Conservation (phyloP, 768 basidiomycete species). For the Russula griseocarnosa region DNA sequence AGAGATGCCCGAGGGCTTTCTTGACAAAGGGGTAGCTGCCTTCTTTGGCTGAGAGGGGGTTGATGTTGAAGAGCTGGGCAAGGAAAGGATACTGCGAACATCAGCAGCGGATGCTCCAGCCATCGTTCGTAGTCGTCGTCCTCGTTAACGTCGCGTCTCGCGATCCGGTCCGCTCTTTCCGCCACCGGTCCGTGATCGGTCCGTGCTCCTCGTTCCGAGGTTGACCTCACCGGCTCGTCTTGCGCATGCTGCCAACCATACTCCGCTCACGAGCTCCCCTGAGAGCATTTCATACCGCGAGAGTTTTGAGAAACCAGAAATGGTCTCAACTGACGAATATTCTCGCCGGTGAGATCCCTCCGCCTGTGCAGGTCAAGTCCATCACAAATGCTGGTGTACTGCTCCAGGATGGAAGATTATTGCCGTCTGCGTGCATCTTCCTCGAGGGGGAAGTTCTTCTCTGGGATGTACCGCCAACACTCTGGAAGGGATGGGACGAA, state of each 20-base stretch:
- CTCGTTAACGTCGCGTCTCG: background rate
- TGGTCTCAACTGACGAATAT: slow-evolving; percentile 55
- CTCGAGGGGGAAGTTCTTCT: slow-evolving; percentile 81
- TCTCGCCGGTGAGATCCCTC: slow-evolving; percentile 63
- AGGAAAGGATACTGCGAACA: slow-evolving; percentile 76
- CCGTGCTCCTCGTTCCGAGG: background rate
- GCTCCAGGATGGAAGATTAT: slow-evolving; percentile 71
- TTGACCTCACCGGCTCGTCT: background rate
- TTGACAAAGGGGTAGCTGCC: slow-evolving; percentile 31
- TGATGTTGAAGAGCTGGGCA: slow-evolving; percentile 43
- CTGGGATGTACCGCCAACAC: slow-evolving; percentile 74
- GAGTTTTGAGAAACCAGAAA: slow-evolving; percentile 17
- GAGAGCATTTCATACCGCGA: slow-evolving; percentile 20
- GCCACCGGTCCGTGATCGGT: slow-evolving; percentile 3
- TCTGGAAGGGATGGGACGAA: slow-evolving; percentile 66
- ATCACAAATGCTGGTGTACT: slow-evolving; percentile 61
- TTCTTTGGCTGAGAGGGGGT: slow-evolving; percentile 51
- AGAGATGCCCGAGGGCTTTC: slow-evolving; percentile 87
- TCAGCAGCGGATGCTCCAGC: slow-evolving; percentile 67
- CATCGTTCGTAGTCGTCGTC: slow-evolving; percentile 39
- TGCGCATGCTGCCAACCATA: slow-evolving; percentile 4
- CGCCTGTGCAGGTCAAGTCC: slow-evolving; percentile 66
- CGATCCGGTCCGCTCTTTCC: background rate
- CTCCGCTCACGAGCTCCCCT: slow-evolving; percentile 12
- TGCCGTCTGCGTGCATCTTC: slow-evolving; percentile 78